Evolutionary conservation across 2,329 filamentous ascomycete species (phyloP).

Genomic region (Fusarium torulosum): DNA sequence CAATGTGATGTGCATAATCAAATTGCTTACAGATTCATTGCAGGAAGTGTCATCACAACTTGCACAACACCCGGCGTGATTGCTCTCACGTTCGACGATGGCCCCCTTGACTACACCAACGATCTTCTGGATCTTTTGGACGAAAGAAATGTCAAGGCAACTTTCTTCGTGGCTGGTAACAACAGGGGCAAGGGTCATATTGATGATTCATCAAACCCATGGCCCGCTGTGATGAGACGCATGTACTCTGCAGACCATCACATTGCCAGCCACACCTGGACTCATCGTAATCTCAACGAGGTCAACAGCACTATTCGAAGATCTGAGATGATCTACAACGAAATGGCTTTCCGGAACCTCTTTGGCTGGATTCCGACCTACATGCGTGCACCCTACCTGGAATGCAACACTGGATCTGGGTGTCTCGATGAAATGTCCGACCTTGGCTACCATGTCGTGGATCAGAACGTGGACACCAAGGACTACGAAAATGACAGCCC

Average conservation of each 20-base stretch:
- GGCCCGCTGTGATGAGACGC: constrained; percentile 55
- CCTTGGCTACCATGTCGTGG: constrained; percentile 68
- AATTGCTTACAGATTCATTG: constrained; percentile 32
- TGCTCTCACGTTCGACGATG: constrained; percentile 63
- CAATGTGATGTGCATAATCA: constrained; percentile 17
- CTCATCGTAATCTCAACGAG: constrained; percentile 58
- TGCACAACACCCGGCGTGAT: constrained; percentile 54
- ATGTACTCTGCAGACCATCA: constrained; percentile 61
- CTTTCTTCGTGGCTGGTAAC: constrained; percentile 60
- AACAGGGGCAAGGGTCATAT: constrained; percentile 58
- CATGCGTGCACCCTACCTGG: constrained; percentile 61
- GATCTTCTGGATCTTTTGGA: constrained; percentile 57
- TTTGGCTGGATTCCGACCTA: constrained; percentile 59
- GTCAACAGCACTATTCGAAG: constrained; percentile 52
- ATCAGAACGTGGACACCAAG: constrained; percentile 71
- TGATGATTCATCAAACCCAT: constrained; percentile 53
- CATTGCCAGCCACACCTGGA: constrained; percentile 62
- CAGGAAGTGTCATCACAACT: constrained; percentile 53
- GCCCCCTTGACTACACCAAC: constrained; percentile 58
- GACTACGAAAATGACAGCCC: constrained; percentile 68
- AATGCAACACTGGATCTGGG: constrained; percentile 57
- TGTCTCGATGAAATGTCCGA: constrained; percentile 53
- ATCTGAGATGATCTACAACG: constrained; percentile 59
- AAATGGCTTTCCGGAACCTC: constrained; percentile 59
- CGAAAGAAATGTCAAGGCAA: constrained; percentile 51